phyloP scores from a whole-genome alignment of 345 rosid species.

The Citrus trifoliata region DNA sequence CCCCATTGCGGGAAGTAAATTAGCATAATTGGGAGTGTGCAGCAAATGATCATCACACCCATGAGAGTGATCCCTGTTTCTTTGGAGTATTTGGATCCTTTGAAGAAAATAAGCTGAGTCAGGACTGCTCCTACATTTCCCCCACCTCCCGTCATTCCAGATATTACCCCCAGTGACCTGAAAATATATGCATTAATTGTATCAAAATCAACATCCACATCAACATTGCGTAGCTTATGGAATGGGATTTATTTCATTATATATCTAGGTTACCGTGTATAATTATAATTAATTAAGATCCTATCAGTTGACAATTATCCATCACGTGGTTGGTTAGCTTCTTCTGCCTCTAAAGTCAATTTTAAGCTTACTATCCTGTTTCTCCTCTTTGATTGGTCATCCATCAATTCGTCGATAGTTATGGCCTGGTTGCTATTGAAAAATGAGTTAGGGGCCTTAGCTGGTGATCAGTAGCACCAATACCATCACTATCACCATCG shows the following conservation, averaged over 20 bases:
- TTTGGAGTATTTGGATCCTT: constrained; percentile 71
- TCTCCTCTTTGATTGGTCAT: neutral
- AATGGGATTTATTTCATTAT: neutral
- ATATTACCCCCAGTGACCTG: constrained; percentile 78
- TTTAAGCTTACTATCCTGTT: neutral
- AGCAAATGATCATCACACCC: constrained; percentile 80
- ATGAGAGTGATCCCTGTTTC: constrained; percentile 72
- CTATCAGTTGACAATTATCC: neutral
- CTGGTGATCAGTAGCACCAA: too few species aligned
- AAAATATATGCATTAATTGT: neutral
- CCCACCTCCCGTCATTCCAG: constrained; percentile 92
- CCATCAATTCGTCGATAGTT: neutral
- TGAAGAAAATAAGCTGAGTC: constrained; percentile 82
- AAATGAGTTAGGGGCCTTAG: too few species aligned
- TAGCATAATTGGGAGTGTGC: constrained; percentile 58
- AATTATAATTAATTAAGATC: too few species aligned
- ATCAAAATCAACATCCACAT: neutral
- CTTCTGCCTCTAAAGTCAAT: neutral
- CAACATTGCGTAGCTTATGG: neutral
- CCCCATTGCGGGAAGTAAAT: constrained; percentile 95
- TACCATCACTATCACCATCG: too few species aligned
- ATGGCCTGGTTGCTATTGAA: neutral
- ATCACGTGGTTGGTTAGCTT: neutral
- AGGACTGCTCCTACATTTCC: constrained; percentile 86
- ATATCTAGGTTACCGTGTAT: neutral